These are phyloP conservation scores for Dryadomyces sulphureus DNA, from an alignment of 2,329 filamentous ascomycete genomes.

Conservation along the genomic window DNA sequence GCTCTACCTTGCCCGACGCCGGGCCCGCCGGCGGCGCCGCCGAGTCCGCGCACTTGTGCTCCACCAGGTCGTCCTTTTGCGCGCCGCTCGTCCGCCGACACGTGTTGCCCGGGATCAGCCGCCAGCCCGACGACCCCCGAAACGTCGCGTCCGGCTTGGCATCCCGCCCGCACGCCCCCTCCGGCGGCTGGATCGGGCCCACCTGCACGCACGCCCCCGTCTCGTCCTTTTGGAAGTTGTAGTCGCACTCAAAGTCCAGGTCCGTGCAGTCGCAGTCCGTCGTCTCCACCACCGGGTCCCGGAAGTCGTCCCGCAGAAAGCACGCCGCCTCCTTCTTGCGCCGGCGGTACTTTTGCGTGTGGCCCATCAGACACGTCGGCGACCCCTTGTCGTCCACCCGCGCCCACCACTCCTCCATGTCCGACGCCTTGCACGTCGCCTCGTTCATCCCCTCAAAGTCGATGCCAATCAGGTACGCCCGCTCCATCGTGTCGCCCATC, in stretches of 20 bases:
- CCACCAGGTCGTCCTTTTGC: conserved; percentile 57
- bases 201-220: conserved; percentile 56
- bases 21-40: conserved; percentile 31
- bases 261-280: conserved; percentile 70
- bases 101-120: conserved; percentile 72
- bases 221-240: conserved; percentile 60
- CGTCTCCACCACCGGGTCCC: conserved; percentile 55
- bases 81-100: conserved; percentile 47
- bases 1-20: conserved; percentile 50
- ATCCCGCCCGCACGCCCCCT: conserved; percentile 52
- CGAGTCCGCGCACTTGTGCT: conserved; percentile 57
- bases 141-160: conserved; percentile 55
- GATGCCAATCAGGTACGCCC: conserved; percentile 55
- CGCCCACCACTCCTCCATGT: conserved; percentile 83
- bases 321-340: conserved; percentile 81
- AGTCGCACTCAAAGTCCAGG: conserved; percentile 90
- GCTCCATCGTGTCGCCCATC: conserved; percentile 42
- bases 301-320: conserved; percentile 75
- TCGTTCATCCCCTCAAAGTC: conserved; percentile 76
- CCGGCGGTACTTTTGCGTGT: conserved; percentile 73
- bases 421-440: conserved; percentile 58
- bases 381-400: conserved; percentile 67
- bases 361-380: conserved; percentile 86
- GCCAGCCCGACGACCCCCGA: conserved; percentile 77
- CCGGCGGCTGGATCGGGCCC: conserved; percentile 48